A percentile compares a stretch with the other conserved stretches of the same genome.
Evolutionary conservation across 2,329 filamentous ascomycete species (phyloP).

Genomic region (Alternaria rosae): DNA sequence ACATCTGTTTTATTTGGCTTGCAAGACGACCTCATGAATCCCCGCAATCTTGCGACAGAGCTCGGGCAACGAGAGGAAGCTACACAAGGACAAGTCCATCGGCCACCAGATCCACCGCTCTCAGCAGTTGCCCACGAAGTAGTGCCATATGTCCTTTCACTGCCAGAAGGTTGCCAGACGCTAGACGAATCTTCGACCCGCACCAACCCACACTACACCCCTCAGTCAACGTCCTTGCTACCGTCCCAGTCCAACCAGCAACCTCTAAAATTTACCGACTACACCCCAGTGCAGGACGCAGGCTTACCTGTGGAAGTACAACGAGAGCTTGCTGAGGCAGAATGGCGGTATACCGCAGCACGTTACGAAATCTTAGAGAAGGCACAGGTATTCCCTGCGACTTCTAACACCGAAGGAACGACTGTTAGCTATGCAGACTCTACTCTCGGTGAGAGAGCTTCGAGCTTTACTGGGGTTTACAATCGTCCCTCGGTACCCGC

Average conservation of each 20-base stretch:
- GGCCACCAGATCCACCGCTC: background rate
- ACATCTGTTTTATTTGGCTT: background rate
- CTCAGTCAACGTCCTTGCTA: background rate
- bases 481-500: too few relatives aligned
- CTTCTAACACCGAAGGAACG: background rate
- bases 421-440: too few relatives aligned
- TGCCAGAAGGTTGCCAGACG: too few relatives aligned
- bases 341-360: background rate
- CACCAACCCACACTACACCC: background rate
- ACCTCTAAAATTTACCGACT: too few relatives aligned
- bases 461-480: too few relatives aligned
- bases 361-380: background rate
- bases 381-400: background rate
- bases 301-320: background rate
- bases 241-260: background rate
- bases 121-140: background rate
- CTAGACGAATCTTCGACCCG: background rate
- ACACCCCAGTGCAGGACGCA: background rate
- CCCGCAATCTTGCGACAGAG: background rate
- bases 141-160: too few relatives aligned
- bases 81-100: background rate
- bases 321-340: background rate
- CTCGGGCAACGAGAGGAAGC: background rate
- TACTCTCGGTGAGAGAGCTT: too few relatives aligned
- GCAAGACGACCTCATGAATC: background rate